Evolutionary conservation across 768 basidiomycete species (phyloP), one percentile per base, ranked within the genome.

Genomic region (Pholiota conissans): DNA sequence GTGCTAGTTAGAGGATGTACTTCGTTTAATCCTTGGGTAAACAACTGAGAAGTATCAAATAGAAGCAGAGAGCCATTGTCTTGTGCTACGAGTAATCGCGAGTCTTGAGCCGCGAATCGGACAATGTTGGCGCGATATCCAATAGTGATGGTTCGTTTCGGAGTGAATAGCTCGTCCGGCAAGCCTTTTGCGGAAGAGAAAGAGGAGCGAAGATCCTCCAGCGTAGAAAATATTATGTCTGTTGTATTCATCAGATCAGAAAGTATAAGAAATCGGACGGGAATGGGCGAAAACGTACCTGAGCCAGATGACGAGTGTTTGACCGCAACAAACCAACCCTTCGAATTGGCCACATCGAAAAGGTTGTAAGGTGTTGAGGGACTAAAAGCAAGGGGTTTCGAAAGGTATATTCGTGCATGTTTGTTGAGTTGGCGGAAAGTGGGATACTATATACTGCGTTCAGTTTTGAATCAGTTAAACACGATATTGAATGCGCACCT

Each of bases 261-360:
- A 3, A 46, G 10, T n/a, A 24, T 28, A 22, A 22, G 18, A 18
- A 52, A 51, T 50, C 34, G 46, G n/a, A n/a, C n/a, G n/a, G n/a
- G 32, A 52, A 18, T 52, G 27, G 42, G 53, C 18, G 27, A 20
- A 7, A 30, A 60, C 76, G 42, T 55, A 83, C 83, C 67, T 58
- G 68, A 72, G 56, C 74, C 75, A 57, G 70, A 62, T 51, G 71
- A 62, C 52, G 70, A 65, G 49, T 71, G 64, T 42, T 63, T 77
- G 9, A 83, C 79, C 29, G 89, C 87, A 46, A 82, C 86, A 69
- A 91, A 92, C 84, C 85, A 91, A 27, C 84, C 86, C 60, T 75
- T 80, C 11, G 75, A 71, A 65, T 86, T 89, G 2, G 85, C 78
- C 2, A 81, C 75, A 3, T 84, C 79, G 61, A 93, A 82, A 16